These are phyloP conservation scores for Abortiporus biennis DNA, from an alignment of 1,284 basidiomycete genomes.

Conservation along the genomic window DNA sequence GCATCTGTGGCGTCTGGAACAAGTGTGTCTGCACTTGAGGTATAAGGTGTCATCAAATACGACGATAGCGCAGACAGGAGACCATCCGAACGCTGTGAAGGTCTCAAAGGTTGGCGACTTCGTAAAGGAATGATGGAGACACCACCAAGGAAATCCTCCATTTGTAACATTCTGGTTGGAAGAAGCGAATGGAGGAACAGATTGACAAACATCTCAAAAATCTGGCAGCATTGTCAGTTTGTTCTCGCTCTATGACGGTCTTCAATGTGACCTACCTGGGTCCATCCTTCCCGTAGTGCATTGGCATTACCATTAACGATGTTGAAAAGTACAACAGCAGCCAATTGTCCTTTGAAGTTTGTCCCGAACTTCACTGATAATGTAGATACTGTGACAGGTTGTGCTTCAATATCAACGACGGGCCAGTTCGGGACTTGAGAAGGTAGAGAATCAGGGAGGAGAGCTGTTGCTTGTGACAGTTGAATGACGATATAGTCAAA, in stretches of 20 bases:
- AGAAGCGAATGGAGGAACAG: constrained; percentile 92
- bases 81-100: constrained; percentile 74
- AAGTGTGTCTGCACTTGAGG: constrained; percentile 59
- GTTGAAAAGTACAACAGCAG: constrained; percentile 96
- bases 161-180: constrained; percentile 84
- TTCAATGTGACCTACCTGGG: constrained; percentile 49
- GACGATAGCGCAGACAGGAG: constrained; percentile 92
- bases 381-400: constrained; percentile 85
- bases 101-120: constrained; percentile 62
- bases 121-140: constrained; percentile 85
- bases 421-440: constrained; percentile 83
- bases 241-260: too few species aligned
- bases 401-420: constrained; percentile 88
- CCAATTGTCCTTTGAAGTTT: constrained; percentile 94
- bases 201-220: constrained; percentile 98
- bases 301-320: constrained; percentile 98
- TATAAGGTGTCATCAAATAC: constrained; percentile 95
- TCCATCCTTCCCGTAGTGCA: constrained; percentile 92
- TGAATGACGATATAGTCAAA: constrained; percentile 96
- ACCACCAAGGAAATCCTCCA: constrained; percentile 94
- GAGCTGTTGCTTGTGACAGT: constrained; percentile 81
- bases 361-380: constrained; percentile 92
- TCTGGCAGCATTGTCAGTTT: constrained; percentile 37
- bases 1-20: constrained; percentile 82
- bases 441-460: constrained; percentile 70